Evolutionary conservation across 1,284 basidiomycete genomes (phyloP).

Genomic region (Crucibulum cyathiforme): DNA sequence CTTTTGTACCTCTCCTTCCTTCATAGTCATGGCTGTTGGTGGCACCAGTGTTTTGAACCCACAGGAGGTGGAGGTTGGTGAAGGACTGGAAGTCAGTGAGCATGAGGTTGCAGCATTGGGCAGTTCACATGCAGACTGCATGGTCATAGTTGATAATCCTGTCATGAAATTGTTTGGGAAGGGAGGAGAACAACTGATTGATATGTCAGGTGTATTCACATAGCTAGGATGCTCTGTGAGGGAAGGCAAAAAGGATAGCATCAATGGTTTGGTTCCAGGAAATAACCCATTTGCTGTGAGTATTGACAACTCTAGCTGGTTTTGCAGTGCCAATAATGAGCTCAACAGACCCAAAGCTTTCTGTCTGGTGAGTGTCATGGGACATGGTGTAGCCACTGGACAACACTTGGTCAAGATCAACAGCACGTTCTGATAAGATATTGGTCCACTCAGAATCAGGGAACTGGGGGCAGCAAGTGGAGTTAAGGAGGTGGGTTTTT

Average conservation of each 20-base stretch:
- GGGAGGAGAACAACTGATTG: constrained; percentile 18
- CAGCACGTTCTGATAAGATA: constrained; percentile 9
- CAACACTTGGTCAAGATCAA: too few relatives aligned
- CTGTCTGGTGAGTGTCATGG: too few relatives aligned
- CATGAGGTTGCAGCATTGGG: constrained; percentile 2
- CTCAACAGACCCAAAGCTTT: too few relatives aligned
- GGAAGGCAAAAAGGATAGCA: too few relatives aligned
- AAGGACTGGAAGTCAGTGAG: constrained; percentile 11
- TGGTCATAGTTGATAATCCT: constrained; percentile 33
- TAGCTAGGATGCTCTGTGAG: too few relatives aligned
- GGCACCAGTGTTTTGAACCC: constrained; percentile 2
- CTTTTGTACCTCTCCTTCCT: too few relatives aligned
- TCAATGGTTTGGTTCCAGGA: too few relatives aligned
- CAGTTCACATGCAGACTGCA: constrained; percentile 10
- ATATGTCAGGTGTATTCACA: too few relatives aligned
- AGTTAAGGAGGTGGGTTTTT: constrained; percentile 14
- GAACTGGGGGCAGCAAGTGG: constrained; percentile 13
- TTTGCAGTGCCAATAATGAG: too few relatives aligned
- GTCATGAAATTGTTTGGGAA: constrained; percentile 3
- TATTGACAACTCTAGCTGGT: too few relatives aligned
- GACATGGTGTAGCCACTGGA: too few relatives aligned
- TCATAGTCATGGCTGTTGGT: not conserved
- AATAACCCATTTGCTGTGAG: too few relatives aligned
- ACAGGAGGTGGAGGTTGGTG: constrained; percentile 5
- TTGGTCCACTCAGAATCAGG: constrained; percentile 23